A percentile compares a stretch with the other conserved stretches of the same genome.
These are phyloP conservation scores for Lachnum nothofagi DNA, from an alignment of 2,329 filamentous ascomycete species.

Conservation along the genomic window DNA sequence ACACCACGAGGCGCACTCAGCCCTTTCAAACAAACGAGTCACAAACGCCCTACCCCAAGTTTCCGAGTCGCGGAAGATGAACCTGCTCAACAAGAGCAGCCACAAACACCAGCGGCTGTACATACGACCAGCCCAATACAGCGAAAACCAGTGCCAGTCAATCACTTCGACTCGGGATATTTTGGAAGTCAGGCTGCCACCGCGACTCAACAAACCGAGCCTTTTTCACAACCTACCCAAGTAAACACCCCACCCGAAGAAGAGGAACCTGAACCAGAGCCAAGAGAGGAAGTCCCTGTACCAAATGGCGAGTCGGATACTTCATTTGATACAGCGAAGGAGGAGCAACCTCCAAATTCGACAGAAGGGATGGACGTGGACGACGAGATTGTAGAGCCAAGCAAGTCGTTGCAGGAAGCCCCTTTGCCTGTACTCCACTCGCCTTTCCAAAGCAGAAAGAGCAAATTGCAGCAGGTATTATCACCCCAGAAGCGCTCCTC, in stretches of 20 bases:
- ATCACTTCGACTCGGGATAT: constrained; percentile 60
- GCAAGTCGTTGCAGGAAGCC: constrained; percentile 1
- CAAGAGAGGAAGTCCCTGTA: constrained; percentile 15
- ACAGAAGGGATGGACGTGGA: constrained; percentile 8
- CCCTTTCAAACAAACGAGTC: constrained; percentile 34
- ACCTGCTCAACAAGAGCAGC: constrained; percentile 38
- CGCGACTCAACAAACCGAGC: constrained; percentile 19
- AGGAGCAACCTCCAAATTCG: constrained; percentile 38
- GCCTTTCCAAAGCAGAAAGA: constrained; percentile 20
- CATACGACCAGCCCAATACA: constrained; percentile 15
- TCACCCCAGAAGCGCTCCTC: constrained; percentile 25
- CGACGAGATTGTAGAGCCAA: constrained; percentile 1
- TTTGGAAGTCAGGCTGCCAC: constrained; percentile 54
- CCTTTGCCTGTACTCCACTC: constrained; percentile 16
- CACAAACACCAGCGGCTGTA: constrained; percentile 4
- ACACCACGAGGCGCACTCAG: constrained; percentile 47
- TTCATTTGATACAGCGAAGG: constrained; percentile 41
- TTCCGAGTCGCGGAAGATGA: constrained; percentile 56
- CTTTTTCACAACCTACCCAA: constrained; percentile 6
- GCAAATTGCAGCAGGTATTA: constrained; percentile 7
- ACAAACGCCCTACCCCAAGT: constrained; percentile 38
- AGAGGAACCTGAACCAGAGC: background rate
- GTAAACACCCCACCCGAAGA: constrained; percentile 11
- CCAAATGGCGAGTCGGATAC: constrained; percentile 23
- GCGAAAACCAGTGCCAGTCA: constrained; percentile 30